Conservation (phyloP, 345 rosid genomes). For the Rhodamnia argentea region DNA sequence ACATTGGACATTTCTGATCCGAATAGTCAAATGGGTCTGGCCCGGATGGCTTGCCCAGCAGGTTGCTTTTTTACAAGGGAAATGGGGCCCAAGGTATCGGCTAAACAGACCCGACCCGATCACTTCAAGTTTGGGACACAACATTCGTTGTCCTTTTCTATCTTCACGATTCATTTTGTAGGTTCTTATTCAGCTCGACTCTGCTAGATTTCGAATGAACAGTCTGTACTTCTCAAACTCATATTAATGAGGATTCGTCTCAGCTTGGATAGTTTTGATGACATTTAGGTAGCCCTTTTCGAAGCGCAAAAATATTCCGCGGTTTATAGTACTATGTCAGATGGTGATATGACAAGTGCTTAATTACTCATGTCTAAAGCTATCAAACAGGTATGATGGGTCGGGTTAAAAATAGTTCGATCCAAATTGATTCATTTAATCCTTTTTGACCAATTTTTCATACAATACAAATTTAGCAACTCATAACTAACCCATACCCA, state of each 20-base stretch:
- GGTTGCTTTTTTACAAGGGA: not conserved
- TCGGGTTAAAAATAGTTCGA: too few species aligned
- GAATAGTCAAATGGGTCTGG: not conserved
- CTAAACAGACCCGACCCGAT: not conserved
- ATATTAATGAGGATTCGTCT: not conserved
- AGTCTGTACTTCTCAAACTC: not conserved
- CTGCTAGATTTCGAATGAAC: not conserved
- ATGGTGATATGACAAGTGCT: not conserved
- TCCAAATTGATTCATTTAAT: too few species aligned
- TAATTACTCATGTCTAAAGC: not conserved
- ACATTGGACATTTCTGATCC: not conserved
- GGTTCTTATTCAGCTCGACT: not conserved
- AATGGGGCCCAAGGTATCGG: not conserved
- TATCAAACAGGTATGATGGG: too few species aligned
- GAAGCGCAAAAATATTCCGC: accelerated
- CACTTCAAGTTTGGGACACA: not conserved
- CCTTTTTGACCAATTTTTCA: too few species aligned
- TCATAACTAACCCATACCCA: too few species aligned
- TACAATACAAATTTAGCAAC: too few species aligned
- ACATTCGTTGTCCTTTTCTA: not conserved
- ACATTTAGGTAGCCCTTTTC: not conserved
- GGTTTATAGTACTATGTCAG: not conserved
- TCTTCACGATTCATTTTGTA: not conserved
- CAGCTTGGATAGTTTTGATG: not conserved
- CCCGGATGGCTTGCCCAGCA: not conserved